A percentile compares a stretch with the other conserved stretches of the same genome.
Conservation (phyloP, 2,329 filamentous ascomycete genomes). For the Trichothecium roseum region DNA sequence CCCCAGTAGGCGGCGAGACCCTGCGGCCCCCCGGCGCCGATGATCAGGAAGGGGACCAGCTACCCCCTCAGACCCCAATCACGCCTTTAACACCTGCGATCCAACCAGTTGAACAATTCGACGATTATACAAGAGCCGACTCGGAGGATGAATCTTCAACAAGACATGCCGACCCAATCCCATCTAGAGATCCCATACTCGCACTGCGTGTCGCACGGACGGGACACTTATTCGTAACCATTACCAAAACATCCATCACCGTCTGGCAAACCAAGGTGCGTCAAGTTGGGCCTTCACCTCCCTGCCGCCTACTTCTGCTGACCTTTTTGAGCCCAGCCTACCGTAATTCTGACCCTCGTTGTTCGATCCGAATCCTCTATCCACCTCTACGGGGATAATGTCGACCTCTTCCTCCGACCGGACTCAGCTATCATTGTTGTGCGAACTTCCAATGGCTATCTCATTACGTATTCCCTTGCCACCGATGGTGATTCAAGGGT, state of each 20-base stretch:
- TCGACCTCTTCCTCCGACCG: conserved; percentile 74
- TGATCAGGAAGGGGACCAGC: conserved; percentile 23
- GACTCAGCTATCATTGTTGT: conserved; percentile 89
- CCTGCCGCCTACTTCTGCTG: too few relatives aligned
- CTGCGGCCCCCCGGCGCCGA: conserved; percentile 6
- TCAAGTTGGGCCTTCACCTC: conserved; percentile 3
- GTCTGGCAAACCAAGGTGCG: conserved; percentile 90
- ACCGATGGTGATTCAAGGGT: conserved; percentile 74
- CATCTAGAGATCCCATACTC: conserved; percentile 54
- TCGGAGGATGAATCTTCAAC: conserved; percentile 13
- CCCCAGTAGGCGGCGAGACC: conserved; percentile 6
- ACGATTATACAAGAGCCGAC: conserved; percentile 12
- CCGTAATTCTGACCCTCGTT: conserved; percentile 76
- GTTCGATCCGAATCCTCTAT: conserved; percentile 74
- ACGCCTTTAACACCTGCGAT: conserved; percentile 49
- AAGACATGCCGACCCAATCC: conserved; percentile 20
- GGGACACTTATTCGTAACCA: conserved; percentile 76
- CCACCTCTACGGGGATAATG: conserved; percentile 73
- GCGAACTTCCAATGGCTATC: conserved; percentile 73
- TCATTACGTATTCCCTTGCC: conserved; percentile 90
- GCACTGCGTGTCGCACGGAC: conserved; percentile 68
- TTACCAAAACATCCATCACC: conserved; percentile 77
- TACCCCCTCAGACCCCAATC: conserved; percentile 32
- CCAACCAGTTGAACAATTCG: conserved; percentile 47
- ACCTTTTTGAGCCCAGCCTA: conserved; percentile 47